A percentile compares a stretch with the other conserved stretches of the same genome.
Conservation (phyloP, 805 yeast species). For the Lachancea mirantina region DNA sequence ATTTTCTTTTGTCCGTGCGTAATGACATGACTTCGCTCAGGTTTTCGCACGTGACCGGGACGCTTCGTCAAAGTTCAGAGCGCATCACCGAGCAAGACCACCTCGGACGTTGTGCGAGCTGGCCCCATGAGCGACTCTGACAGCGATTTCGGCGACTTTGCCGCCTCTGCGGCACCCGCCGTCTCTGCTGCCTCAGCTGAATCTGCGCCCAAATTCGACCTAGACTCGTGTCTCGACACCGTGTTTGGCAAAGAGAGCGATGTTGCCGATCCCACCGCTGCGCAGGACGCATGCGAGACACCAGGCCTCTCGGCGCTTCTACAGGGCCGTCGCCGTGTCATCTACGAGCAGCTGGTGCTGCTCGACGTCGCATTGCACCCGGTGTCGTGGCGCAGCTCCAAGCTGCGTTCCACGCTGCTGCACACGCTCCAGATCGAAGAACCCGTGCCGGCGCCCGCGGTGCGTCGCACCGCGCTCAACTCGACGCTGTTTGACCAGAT, state of each 20-base stretch:
- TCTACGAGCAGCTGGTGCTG: conserved; percentile 27
- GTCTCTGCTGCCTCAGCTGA: conserved; percentile 21
- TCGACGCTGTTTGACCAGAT: background rate
- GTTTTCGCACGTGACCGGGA: too few species aligned
- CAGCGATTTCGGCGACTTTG: conserved; percentile 31
- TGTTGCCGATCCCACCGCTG: background rate
- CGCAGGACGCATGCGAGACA: too few species aligned
- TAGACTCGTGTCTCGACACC: conserved; percentile 1
- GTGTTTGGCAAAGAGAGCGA: conserved; percentile 3
- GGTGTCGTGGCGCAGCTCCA: conserved; percentile 25
- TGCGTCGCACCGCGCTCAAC: conserved; percentile 1
- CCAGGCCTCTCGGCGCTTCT: too few species aligned
- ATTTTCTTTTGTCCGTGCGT: too few species aligned
- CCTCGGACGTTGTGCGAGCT: background rate
- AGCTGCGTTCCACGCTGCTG: conserved; percentile 19
- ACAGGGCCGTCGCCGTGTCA: conserved; percentile 26
- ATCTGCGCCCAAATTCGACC: background rate
- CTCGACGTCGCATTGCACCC: conserved; percentile 18
- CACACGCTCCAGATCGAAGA: conserved; percentile 24
- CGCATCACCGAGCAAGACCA: too few species aligned
- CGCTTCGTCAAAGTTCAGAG: too few species aligned
- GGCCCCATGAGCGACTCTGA: conserved; percentile 18
- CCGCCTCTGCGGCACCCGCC: too few species aligned
- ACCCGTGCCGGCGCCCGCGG: conserved; percentile 4
- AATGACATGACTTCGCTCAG: too few species aligned